Percentiles rank a stretch among this genome's conserved stretches.
Conservation (phyloP, 164 flowering plant species). For the Paratinospora sagittata region DNA sequence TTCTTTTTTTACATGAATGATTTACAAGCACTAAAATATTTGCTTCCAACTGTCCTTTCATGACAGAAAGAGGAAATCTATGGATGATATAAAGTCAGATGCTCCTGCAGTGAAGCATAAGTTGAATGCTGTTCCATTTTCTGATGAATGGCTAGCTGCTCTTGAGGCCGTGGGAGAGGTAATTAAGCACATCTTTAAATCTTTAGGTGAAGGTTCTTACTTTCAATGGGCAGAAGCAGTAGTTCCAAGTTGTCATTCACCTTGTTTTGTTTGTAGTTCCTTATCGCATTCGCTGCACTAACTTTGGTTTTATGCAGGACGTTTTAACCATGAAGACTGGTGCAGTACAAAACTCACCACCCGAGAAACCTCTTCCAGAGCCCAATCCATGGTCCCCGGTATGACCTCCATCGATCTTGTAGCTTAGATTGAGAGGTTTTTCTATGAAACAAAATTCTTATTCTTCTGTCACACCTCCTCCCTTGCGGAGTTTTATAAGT, state of each 20-base stretch:
- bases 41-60: background rate
- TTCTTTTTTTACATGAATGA: background rate
- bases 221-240: no score
- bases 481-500: no score
- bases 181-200: constrained; percentile 13
- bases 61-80: constrained; percentile 35
- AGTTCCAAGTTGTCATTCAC: no score
- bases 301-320: constrained; percentile 49
- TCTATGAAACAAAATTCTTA: background rate
- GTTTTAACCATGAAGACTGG: constrained; percentile 69
- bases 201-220: background rate
- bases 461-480: background rate
- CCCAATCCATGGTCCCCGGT: constrained; percentile 99
- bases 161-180: constrained; percentile 98
- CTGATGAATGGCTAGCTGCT: constrained; percentile 97
- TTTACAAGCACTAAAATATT: background rate
- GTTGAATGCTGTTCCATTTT: constrained; percentile 65
- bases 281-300: background rate
- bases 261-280: background rate
- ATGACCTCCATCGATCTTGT: constrained; percentile 17
- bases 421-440: background rate
- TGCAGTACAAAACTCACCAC: constrained; percentile 88
- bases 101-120: constrained; percentile 31
- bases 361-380: constrained; percentile 64
- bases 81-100: constrained; percentile 24